Evolutionary conservation across 1,139 yeast genomes (phyloP), one percentile per base, ranked within the genome.

Genomic region (Protomyces macrosporus): DNA sequence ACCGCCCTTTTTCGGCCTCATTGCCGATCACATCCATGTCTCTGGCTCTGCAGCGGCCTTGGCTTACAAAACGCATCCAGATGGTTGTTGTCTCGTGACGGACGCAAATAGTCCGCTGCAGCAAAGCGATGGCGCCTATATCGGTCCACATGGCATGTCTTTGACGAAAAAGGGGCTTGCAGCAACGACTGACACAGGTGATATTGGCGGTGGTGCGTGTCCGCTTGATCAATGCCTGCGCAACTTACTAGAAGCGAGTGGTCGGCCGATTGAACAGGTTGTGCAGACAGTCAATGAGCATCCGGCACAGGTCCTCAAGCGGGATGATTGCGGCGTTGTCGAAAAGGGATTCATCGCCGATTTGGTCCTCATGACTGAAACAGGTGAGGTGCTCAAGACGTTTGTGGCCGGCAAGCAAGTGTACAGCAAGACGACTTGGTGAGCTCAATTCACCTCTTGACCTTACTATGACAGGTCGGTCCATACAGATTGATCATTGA

Each of bases 21-120:
- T 84, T 66, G 82, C 83, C 65, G 88, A 84, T 72, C 86, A 86
- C 5, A 81, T 84, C 59, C 88, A 84, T 69, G 85, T 84, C 35
- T 85, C 82, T 69, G 85, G 86, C 2, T 75, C 84, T 23, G 81
- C 82, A 77, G 82, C 81, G 36, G 75, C 78, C 40, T 71, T 82
- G 65, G 86, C 86, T 0, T 84, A 82, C 73, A 76, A 78, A 60
- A 76, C 85, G 6, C 79, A 79, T 69, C 84, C 85, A 4, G 81
- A 79, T 32, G 83, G 82, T 68, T 81, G 85, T 70, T 79, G 83
- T 54, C 76, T 84, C 68, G 86, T 83, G 32, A 84, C 87, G 1
- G 88, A 84, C 71, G 86, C 87, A 63, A 83, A 83, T 82, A 72
- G 73, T 70, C 68, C 80, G 2, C 71, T 81, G 60, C 82, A 81